These are phyloP conservation scores for Ophiostoma quercus DNA, from an alignment of 2,329 filamentous ascomycete genomes.

Conservation along the genomic window DNA sequence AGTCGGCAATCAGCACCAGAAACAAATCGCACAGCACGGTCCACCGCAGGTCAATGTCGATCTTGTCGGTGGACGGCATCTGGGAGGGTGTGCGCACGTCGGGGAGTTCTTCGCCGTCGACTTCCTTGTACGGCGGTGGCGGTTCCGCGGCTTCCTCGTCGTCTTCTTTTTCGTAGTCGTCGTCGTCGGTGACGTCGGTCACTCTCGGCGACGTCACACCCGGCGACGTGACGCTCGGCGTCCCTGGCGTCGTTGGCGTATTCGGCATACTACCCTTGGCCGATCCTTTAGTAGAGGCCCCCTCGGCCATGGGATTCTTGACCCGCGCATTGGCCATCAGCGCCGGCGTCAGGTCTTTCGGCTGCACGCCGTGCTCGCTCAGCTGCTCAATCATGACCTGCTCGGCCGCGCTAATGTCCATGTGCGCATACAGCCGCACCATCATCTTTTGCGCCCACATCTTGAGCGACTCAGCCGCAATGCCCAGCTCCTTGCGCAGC, in stretches of 20 bases:
- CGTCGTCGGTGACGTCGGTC: slow-evolving; percentile 15
- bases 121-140: slow-evolving; percentile 57
- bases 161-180: slow-evolving; percentile 11
- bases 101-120: slow-evolving; percentile 65
- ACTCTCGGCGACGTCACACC: not conserved
- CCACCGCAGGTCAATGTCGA: slow-evolving; percentile 96
- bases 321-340: slow-evolving; percentile 90
- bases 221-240: not conserved
- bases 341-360: slow-evolving; percentile 74
- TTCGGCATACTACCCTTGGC: not conserved
- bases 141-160: slow-evolving; percentile 47
- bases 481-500: slow-evolving; percentile 64
- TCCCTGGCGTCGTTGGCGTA: not conserved
- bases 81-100: slow-evolving; percentile 79
- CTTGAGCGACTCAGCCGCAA: slow-evolving; percentile 70
- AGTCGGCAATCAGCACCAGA: slow-evolving; percentile 92
- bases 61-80: slow-evolving; percentile 71
- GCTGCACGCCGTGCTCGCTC: slow-evolving; percentile 82
- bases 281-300: slow-evolving; percentile 31
- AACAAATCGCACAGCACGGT: slow-evolving; percentile 95
- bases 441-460: slow-evolving; percentile 99
- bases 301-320: slow-evolving; percentile 75
- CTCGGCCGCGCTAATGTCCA: slow-evolving; percentile 88
- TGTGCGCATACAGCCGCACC: slow-evolving; percentile 87
- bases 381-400: slow-evolving; percentile 99